A percentile compares a stretch with the other conserved stretches of the same genome.
phyloP scores from a whole-genome alignment of 1,284 basidiomycete genomes.

The Chalciporus sp. region DNA sequence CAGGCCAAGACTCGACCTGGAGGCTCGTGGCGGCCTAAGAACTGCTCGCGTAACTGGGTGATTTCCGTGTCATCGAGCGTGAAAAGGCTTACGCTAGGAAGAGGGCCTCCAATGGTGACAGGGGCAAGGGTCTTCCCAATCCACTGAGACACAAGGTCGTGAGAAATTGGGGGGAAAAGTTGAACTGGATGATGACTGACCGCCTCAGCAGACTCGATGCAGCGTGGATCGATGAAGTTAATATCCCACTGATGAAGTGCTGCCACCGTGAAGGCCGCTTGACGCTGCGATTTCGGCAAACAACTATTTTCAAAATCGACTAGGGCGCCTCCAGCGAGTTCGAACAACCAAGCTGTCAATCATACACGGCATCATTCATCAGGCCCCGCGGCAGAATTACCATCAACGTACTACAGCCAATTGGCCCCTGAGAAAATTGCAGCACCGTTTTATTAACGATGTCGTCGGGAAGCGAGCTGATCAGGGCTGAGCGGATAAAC shows the following conservation, averaged over 20 bases:
- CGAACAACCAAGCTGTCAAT: conserved; percentile 81
- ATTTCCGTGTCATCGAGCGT: conserved; percentile 16
- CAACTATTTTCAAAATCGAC: conserved; percentile 73
- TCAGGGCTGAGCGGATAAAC: conserved; percentile 84
- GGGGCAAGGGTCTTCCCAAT: conserved; percentile 69
- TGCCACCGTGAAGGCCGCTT: conserved; percentile 80
- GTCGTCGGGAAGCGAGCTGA: conserved; percentile 82
- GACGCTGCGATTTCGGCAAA: conserved; percentile 72
- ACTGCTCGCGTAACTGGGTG: conserved; percentile 49
- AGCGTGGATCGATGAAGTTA: conserved; percentile 75
- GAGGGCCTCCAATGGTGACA: conserved; percentile 74
- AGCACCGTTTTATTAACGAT: conserved; percentile 82
- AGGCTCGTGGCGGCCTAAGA: conserved; percentile 73
- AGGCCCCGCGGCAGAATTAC: not conserved
- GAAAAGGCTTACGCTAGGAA: conserved; percentile 70
- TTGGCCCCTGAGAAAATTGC: conserved; percentile 78
- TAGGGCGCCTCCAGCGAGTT: conserved; percentile 84
- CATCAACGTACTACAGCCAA: conserved; percentile 77
- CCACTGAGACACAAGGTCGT: conserved; percentile 55
- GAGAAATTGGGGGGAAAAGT: not conserved
- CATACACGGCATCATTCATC: not conserved
- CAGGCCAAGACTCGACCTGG: conserved; percentile 64
- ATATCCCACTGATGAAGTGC: conserved; percentile 93
- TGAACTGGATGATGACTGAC: conserved; percentile 41
- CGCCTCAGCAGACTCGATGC: conserved; percentile 78